Evolutionary conservation across 1,284 basidiomycete species (phyloP), one percentile per base, ranked within the genome.

Genomic region (Xerocomus nothofagi): DNA sequence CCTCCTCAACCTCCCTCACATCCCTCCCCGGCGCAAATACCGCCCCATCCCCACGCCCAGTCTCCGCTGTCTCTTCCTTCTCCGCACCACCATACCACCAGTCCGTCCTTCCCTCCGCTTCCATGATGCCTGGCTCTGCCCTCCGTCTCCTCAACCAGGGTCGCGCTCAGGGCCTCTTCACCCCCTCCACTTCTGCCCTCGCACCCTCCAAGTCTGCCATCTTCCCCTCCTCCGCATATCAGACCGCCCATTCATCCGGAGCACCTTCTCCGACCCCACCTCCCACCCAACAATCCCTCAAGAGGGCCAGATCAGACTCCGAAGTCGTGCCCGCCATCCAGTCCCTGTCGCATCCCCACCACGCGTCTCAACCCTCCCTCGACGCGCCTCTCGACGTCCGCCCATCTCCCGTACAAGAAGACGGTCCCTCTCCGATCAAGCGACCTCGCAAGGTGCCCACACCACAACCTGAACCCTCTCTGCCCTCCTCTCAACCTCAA

Each of bases 161-260:
- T 49, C 82, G 88, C 47, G 88, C 89, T 0, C 88, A 91, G 72
- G 89, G 89, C 44, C 76, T 91, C 23, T 90, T 91, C 64, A 90
- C 88, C 11, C 87, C 87, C 4, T 88, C 87, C 20, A 89, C 86
- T 12, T 84, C 88, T 42, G 68, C 71, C 48, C 67, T 70, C 36
- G 60, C 54, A 58, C 71, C 58, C 47, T 72, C 67, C 47, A 71
- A 60, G 59, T 71, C 66, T 65, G 71, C 64, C 26, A 59, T 60
- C 43, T 70, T 68, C 49, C 50, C 65, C 47, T 69, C 68, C 58
- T 62, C 69, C 47, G 58, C 65, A 49, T 62, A 65, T 56, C 55
- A 66, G 57, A 73, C 71, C 38, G 76, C 74, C 57, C 75, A 79
- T 47, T 70, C 78, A 26, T 74, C 75, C 49, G 75, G 77, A 40